A percentile compares a stretch with the other conserved stretches of the same genome.
Evolutionary conservation across 768 basidiomycete genomes (phyloP).

Genomic region (Pulveroboletus frians): DNA sequence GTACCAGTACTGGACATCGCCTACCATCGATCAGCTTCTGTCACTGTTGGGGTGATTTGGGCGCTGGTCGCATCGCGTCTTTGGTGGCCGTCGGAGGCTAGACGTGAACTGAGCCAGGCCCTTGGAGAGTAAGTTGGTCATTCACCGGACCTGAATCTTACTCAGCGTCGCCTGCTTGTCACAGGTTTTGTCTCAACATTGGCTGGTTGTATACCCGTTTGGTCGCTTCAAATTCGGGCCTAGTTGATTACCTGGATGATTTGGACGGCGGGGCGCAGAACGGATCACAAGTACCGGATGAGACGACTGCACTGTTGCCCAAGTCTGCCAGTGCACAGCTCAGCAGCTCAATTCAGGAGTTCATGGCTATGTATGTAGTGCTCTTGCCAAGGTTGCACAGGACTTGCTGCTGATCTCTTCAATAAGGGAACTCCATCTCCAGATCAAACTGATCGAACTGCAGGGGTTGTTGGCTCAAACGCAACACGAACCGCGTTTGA

Average conservation of each 20-base stretch:
- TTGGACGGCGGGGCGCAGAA: slow-evolving; percentile 4
- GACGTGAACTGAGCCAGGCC: slow-evolving; percentile 77
- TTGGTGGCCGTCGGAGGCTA: slow-evolving; percentile 96
- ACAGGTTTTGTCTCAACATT: slow-evolving; percentile 85
- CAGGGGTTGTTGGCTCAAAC: slow-evolving; percentile 84
- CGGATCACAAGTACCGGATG: slow-evolving; percentile 16
- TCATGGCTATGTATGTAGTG: slow-evolving; percentile 81
- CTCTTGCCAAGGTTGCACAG: not conserved
- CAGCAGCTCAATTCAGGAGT: slow-evolving; percentile 68
- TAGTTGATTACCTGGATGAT: slow-evolving; percentile 41
- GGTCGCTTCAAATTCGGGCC: slow-evolving; percentile 80
- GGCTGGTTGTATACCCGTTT: slow-evolving; percentile 94
- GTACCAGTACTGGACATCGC: slow-evolving; percentile 68
- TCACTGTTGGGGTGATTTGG: slow-evolving; percentile 84
- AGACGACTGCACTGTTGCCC: slow-evolving; percentile 30
- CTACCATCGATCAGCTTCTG: slow-evolving; percentile 69
- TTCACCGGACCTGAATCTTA: not conserved
- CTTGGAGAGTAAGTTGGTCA: slow-evolving; percentile 69
- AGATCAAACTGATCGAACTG: slow-evolving; percentile 83
- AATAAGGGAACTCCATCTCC: slow-evolving; percentile 88
- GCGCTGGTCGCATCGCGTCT: slow-evolving; percentile 81
- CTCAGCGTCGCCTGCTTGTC: not conserved
- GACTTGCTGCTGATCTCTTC: slow-evolving; percentile 3
- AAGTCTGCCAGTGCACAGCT: slow-evolving; percentile 40
- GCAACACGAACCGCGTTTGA: slow-evolving; percentile 88